phyloP scores from a whole-genome alignment of 352 stramenopile genomes.

The Phytopythium vexans region DNA sequence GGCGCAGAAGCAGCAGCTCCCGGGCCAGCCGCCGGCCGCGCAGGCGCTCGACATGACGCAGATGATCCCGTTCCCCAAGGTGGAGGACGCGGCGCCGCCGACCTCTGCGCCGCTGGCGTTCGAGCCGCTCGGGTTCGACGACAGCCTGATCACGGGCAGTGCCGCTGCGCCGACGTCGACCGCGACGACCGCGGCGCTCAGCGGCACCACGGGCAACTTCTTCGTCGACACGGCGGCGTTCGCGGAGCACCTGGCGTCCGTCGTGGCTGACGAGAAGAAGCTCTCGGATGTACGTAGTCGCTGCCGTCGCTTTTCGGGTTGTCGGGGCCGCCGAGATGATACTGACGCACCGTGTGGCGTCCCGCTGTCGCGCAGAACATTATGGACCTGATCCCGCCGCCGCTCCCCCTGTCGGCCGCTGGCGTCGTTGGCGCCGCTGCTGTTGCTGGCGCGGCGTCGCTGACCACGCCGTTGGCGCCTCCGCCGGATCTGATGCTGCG shows the following conservation, averaged over 20 bases:
- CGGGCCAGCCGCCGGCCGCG: slow-evolving; percentile 3
- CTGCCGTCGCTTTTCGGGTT: background rate
- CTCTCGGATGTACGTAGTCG: slow-evolving; percentile 59
- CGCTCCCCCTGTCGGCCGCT: slow-evolving; percentile 15
- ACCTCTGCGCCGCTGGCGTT: slow-evolving; percentile 17
- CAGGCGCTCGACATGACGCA: slow-evolving; percentile 6
- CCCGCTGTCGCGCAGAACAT: slow-evolving; percentile 46
- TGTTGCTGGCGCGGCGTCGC: slow-evolving; percentile 19
- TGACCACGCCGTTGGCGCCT: slow-evolving; percentile 54
- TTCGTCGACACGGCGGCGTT: slow-evolving; percentile 60
- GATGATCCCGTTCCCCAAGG: slow-evolving; percentile 8
- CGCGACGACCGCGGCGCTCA: slow-evolving; percentile 1
- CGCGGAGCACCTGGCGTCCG: slow-evolving; percentile 59
- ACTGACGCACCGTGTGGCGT: slow-evolving; percentile 7
- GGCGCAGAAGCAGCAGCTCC: slow-evolving; percentile 12
- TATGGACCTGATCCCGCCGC: slow-evolving; percentile 69
- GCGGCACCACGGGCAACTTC: slow-evolving; percentile 26
- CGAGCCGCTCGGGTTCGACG: slow-evolving; percentile 48
- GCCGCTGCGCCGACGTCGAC: slow-evolving; percentile 11
- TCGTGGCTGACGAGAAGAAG: slow-evolving; percentile 74
- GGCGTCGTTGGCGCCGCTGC: slow-evolving; percentile 2
- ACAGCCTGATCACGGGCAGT: slow-evolving; percentile 41
- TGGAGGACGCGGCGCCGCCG: slow-evolving; percentile 1
- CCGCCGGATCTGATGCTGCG: slow-evolving; percentile 68
- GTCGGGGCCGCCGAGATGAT: background rate